phyloP scores from a whole-genome alignment of 441 rosid species.

The Aquilaria agallochum region DNA sequence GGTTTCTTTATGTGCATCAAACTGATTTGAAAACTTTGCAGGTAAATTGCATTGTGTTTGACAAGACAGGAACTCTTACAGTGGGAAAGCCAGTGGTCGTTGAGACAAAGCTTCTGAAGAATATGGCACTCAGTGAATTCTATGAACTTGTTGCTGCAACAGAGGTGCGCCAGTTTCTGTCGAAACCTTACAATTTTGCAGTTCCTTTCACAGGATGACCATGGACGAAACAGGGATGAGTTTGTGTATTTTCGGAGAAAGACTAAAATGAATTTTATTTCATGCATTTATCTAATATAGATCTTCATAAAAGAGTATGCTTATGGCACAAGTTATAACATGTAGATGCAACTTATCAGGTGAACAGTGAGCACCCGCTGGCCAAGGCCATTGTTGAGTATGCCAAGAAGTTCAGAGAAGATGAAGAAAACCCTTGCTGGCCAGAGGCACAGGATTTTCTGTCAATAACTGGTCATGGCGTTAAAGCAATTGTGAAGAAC shows the following conservation, averaged over 20 bases:
- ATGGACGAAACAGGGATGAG: not conserved
- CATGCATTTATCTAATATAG: not conserved
- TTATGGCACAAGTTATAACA: not conserved
- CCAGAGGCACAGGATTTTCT: constrained; percentile 71
- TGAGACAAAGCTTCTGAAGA: constrained; percentile 55
- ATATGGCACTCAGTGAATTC: constrained; percentile 61
- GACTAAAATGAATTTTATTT: not conserved
- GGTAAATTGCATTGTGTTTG: constrained; percentile 89
- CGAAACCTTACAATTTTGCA: not conserved
- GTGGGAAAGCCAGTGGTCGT: constrained; percentile 85
- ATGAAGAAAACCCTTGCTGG: constrained; percentile 75
- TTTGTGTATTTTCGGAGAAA: not conserved
- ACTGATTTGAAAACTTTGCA: constrained; percentile 21
- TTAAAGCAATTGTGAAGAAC: constrained; percentile 57
- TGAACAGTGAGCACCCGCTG: constrained; percentile 89
- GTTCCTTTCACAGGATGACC: not conserved
- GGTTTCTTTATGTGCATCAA: constrained; percentile 1
- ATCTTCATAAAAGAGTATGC: not conserved
- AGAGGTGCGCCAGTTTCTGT: constrained; percentile 45
- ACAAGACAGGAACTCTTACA: constrained; percentile 96
- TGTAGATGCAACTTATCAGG: constrained; percentile 28
- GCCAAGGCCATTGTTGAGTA: constrained; percentile 85
- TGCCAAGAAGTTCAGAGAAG: constrained; percentile 70
- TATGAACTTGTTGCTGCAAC: constrained; percentile 80
- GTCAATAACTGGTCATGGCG: constrained; percentile 83